These are phyloP conservation scores for Huntiella bhutanensis DNA, from an alignment of 2,329 filamentous ascomycete genomes.

Conservation along the genomic window DNA sequence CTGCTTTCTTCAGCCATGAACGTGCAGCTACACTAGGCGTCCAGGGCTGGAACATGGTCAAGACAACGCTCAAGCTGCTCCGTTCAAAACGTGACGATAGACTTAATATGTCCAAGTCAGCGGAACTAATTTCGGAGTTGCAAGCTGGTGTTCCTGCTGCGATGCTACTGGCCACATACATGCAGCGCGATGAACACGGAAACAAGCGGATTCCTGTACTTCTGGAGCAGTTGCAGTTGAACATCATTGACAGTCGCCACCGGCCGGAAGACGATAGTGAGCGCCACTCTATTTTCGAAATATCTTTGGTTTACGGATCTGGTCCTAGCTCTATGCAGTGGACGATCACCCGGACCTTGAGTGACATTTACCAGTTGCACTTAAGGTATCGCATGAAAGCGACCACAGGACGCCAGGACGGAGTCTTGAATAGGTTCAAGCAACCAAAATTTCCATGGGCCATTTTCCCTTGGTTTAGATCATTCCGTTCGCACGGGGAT, in stretches of 20 bases:
- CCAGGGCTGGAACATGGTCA: constrained; percentile 83
- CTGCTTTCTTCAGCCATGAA: constrained; percentile 39
- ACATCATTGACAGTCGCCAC: constrained; percentile 59
- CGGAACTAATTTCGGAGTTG: constrained; percentile 87
- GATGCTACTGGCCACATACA: constrained; percentile 90
- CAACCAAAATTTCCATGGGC: constrained; percentile 80
- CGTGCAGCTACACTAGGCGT: constrained; percentile 54
- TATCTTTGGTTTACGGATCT: constrained; percentile 90
- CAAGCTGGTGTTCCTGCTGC: constrained; percentile 84
- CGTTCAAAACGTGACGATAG: constrained; percentile 70
- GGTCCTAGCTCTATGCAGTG: constrained; percentile 93
- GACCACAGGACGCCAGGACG: constrained; percentile 31
- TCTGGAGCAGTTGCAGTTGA: constrained; percentile 81
- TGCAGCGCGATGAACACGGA: constrained; percentile 89
- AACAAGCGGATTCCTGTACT: constrained; percentile 89
- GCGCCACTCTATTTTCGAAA: constrained; percentile 70
- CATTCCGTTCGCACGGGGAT: constrained; percentile 61
- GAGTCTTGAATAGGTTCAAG: constrained; percentile 37
- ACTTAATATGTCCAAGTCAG: constrained; percentile 86
- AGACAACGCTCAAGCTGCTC: constrained; percentile 65
- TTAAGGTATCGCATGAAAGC: constrained; percentile 80
- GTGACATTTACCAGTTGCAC: constrained; percentile 84
- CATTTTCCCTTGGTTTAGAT: constrained; percentile 75
- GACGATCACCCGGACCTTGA: constrained; percentile 71
- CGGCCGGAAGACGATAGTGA: constrained; percentile 43